Base-by-base conservation (phyloP, 2,329 filamentous ascomycete species). In the Kalaharituber pfeilii region DNA sequence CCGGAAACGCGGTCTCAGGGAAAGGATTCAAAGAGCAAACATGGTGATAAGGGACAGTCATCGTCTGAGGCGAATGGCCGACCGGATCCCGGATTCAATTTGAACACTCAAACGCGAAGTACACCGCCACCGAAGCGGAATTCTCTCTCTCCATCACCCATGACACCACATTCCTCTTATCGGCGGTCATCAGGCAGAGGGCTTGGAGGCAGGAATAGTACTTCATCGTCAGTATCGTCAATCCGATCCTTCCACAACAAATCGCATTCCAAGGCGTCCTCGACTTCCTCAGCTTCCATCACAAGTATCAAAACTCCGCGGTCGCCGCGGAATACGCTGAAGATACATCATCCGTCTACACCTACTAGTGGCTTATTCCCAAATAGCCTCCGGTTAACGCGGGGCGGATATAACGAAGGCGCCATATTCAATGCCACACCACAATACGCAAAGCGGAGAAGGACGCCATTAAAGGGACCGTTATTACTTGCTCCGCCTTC, bases 211-310 rank as follows among this genome's bases (percentile, higher is more conserved):
- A 80, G 91, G 57, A 96, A 96, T 67, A 96, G 89, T 0, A 98
- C 91, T 0, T 95, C 87, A 0, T 94, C 87, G 0, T 96, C 88
- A 0, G 81, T 98, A 15, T 95, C 87, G 0, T 94, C 87, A 0
- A 82, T 98, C 55, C 82, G 91, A 56, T 93, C 84, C 45, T 86
- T 96, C 65, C 87, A 89, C 60, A 80, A 82, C 52, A 84, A 91
- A 66, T 81, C 82, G 1, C 89, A 95, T 67, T 94, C 87, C 22
- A 96, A 96, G 69, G 87, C 91, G 0, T 94, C 86, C 0, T 95
- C 87, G 0, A 91, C 87, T 1, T 94, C 87, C 44, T 94, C 82
- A 0, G 78, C 79, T 2, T 74, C 77, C 3, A 76, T 80, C 18
- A 82, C 82, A 30, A 82, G 81, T 64, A 82, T 78, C 15, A 76